Evolutionary conservation across 805 yeast genomes (phyloP).

Genomic region (Metschnikowia cubensis): DNA sequence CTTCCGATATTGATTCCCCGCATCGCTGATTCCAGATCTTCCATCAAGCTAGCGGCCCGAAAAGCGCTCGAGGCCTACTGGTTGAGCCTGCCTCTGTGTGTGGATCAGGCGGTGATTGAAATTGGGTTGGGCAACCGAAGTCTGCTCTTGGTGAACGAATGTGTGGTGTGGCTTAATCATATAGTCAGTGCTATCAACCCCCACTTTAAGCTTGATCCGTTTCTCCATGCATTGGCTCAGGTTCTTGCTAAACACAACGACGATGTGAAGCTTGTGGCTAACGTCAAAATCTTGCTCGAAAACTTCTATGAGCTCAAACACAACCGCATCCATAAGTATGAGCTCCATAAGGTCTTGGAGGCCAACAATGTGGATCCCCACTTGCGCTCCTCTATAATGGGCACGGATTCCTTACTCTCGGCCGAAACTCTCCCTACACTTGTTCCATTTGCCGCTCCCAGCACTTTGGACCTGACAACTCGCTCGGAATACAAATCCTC

Average conservation of each 20-base stretch:
- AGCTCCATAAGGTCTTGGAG: constrained; percentile 41
- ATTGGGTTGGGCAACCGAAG: constrained; percentile 41
- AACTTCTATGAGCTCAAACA: constrained; percentile 27
- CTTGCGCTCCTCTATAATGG: constrained; percentile 20
- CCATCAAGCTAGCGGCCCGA: constrained; percentile 42
- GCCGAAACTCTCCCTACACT: not conserved
- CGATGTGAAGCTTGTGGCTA: constrained; percentile 14
- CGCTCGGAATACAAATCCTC: not conserved
- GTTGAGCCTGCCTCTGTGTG: constrained; percentile 47
- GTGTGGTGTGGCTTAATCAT: constrained; percentile 43
- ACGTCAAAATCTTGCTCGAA: constrained; percentile 21
- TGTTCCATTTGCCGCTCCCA: not conserved
- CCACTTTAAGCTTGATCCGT: constrained; percentile 28
- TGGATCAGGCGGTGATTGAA: constrained; percentile 43
- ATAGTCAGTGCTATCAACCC: constrained; percentile 33
- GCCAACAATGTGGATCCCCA: constrained; percentile 26
- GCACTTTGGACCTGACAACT: not conserved
- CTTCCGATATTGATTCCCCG: constrained; percentile 50
- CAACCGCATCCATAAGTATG: constrained; percentile 41
- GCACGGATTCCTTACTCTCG: constrained; percentile 11
- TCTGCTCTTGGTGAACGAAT: constrained; percentile 37
- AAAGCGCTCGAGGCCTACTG: constrained; percentile 53
- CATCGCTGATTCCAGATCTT: constrained; percentile 39
- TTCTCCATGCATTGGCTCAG: constrained; percentile 23
- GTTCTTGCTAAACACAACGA: constrained; percentile 11